Base-by-base conservation (phyloP, 2,329 filamentous ascomycete species). In the Neoascochyta sp. region DNA sequence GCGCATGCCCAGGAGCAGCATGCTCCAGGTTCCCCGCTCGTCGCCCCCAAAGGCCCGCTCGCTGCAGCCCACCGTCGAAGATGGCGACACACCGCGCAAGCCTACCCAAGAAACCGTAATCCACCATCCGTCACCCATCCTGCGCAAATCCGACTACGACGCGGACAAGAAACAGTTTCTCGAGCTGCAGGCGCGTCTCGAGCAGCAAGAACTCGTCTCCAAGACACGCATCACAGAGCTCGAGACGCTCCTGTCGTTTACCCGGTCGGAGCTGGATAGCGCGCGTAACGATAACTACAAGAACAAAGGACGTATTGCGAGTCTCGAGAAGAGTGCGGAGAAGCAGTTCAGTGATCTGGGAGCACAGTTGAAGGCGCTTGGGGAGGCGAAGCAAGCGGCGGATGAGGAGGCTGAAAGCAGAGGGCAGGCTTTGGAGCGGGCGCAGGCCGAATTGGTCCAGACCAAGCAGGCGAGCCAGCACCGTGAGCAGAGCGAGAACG, bases 51-150 rank as follows among this genome's bases (percentile, higher is more conserved):
- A 54, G 33, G 45, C 51, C 7, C 52, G 53, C 13, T 58, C 55
- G 11, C 28, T 63, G 20, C 59, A 62, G 27, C 39, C 59, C 3
- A 62, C 57, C 1, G 59, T 63, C 3, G 59, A 63, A 22, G 59
- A 63, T 32, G 54, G 58, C 20, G 57, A 61, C 22, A 61, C 59
- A 7, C 57, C 57, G 19, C 53, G 57, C 13, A 62, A 62, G 27
- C 47, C 55, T 7, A 59, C 55, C 8, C 51, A 54, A 34, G 54
- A 60, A 26, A 60, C 59, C 0, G 54, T 60, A 22, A 55, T 62
- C 33, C 57, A 54, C 27, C 53, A 58, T 19, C 33, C 39, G 10
- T 48, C 41, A 7, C 41, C 51, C 25, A 34, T 35, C 2, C 38
- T 24, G 16, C 31, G 37, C 10, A 33, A 36, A 26, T 24, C 24